These are phyloP conservation scores for Stagonosporopsis chrysanthemi DNA, from an alignment of 2,329 filamentous ascomycete species.

Conservation along the genomic window DNA sequence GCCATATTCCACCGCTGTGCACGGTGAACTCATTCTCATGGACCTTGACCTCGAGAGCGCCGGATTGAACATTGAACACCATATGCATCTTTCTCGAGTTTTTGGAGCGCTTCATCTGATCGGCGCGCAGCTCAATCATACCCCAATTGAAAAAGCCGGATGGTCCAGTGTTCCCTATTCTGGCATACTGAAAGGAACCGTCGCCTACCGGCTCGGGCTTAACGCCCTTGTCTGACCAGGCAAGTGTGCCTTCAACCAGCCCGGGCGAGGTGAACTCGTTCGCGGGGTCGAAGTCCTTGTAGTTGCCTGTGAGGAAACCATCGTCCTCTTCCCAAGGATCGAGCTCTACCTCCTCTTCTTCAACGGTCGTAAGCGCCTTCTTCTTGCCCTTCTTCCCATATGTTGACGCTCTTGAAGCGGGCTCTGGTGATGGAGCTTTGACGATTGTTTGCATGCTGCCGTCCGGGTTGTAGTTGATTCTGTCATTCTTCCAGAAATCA, in stretches of 20 bases:
- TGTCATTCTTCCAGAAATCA: slow-evolving; percentile 87
- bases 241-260: slow-evolving; percentile 61
- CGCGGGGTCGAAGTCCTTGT: slow-evolving; percentile 69
- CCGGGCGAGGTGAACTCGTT: slow-evolving; percentile 64
- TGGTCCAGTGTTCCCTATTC: slow-evolving; percentile 65
- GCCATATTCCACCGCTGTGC: slow-evolving; percentile 87
- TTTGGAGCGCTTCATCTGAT: slow-evolving; percentile 85
- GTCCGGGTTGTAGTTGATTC: slow-evolving; percentile 71
- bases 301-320: slow-evolving; percentile 69
- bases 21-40: slow-evolving; percentile 81
- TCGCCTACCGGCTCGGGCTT: slow-evolving; percentile 65
- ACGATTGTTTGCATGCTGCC: slow-evolving; percentile 79
- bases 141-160: slow-evolving; percentile 85
- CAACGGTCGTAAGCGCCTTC: slow-evolving; percentile 46
- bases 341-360: slow-evolving; percentile 63
- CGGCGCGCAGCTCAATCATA: slow-evolving; percentile 85
- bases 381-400: slow-evolving; percentile 40
- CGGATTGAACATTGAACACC: slow-evolving; percentile 89
- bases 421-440: slow-evolving; percentile 69
- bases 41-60: slow-evolving; percentile 81
- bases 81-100: slow-evolving; percentile 97
- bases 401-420: slow-evolving; percentile 45
- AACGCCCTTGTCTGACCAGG: slow-evolving; percentile 65
- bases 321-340: slow-evolving; percentile 77
- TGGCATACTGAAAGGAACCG: slow-evolving; percentile 85